Evolutionary conservation across 2,329 filamentous ascomycete species (phyloP).

Genomic region (Blastomyces emzantsi): DNA sequence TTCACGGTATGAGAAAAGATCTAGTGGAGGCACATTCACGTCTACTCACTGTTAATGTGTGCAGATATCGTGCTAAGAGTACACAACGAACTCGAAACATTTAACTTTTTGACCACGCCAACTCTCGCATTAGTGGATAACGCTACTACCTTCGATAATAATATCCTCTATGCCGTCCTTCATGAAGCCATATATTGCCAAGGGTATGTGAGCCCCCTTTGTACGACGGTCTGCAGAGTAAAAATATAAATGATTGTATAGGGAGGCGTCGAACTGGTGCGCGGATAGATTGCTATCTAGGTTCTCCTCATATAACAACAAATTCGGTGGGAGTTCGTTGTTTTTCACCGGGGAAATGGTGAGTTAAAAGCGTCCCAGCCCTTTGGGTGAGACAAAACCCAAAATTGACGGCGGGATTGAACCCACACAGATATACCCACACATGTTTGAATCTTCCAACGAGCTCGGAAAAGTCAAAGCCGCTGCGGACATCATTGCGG

Average conservation of each 20-base stretch:
- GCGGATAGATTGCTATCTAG: constrained; percentile 41
- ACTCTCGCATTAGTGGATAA: constrained; percentile 61
- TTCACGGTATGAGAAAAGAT: constrained; percentile 49
- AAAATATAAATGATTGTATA: constrained; percentile 21
- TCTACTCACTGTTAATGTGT: not conserved
- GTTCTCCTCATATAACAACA: constrained; percentile 41
- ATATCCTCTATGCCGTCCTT: constrained; percentile 73
- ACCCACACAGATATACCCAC: constrained; percentile 55
- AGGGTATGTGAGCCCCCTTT: constrained; percentile 35
- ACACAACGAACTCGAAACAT: constrained; percentile 62
- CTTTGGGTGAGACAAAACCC: not conserved
- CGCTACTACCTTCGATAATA: constrained; percentile 60
- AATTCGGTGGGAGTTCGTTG: constrained; percentile 44
- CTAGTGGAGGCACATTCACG: not conserved
- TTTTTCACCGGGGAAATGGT: constrained; percentile 88
- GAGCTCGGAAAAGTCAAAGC: constrained; percentile 62
- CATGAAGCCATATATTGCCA: constrained; percentile 86
- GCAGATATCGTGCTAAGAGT: constrained; percentile 58
- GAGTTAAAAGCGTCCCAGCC: constrained; percentile 9
- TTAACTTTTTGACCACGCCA: constrained; percentile 64
- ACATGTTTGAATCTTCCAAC: constrained; percentile 71
- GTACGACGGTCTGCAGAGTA: not conserved
- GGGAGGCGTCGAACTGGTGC: constrained; percentile 62
- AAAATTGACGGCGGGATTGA: constrained; percentile 5
- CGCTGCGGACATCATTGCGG: constrained; percentile 62